Evolutionary conservation across 495 filamentous ascomycete genomes (phyloP), one percentile per base, ranked within the genome.

Genomic region (Rostrohypoxylon terebratum): DNA sequence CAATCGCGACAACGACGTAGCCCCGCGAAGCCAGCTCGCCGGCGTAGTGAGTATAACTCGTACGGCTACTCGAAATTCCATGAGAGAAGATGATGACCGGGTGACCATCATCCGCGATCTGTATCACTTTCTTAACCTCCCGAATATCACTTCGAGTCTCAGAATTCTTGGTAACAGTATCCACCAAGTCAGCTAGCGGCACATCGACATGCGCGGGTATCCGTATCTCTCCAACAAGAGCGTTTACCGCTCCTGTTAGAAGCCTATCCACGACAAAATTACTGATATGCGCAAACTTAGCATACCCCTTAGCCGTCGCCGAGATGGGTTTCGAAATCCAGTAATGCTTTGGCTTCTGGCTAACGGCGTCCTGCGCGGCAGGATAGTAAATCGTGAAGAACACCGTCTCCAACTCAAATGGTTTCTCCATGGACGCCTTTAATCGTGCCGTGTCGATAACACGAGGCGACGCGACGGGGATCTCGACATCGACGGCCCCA

Each of bases 21-120:
- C 86, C 86, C 4, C 85, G 80, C 13, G 83, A 82, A 16, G 86
- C 86, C 1, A 88, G 78, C 68, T 87, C 86, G 51, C 84, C 86
- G 20, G 83, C 82, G 63, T 81, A 87, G 57, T 87, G 81, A 16
- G 84, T 83, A 72, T 88, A 88, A 59, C 83, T 80, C 13, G 84
- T 87, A 31, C 83, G 76, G 25, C 81, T 82, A 1, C 81, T 82
- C 5, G 83, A 85, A 69, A 84, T 86, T 38, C 86, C 86, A 62
- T 87, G 86, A 2, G 82, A 85, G 70, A 88, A 87, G 42, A 88
- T 77, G 23, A 87, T 77, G 45, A 86, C 75, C 4, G 84, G 85
- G 53, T 81, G 80, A 0, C 71, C 77, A 28, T 60, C 66, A 33
- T 50, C 40, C 5, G 73, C 64, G n/a, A 69, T 66, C 4, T 62